Evolutionary conservation across 495 filamentous ascomycete genomes (phyloP), one percentile per base, ranked within the genome.

Genomic region (Penicillium chermesinum): DNA sequence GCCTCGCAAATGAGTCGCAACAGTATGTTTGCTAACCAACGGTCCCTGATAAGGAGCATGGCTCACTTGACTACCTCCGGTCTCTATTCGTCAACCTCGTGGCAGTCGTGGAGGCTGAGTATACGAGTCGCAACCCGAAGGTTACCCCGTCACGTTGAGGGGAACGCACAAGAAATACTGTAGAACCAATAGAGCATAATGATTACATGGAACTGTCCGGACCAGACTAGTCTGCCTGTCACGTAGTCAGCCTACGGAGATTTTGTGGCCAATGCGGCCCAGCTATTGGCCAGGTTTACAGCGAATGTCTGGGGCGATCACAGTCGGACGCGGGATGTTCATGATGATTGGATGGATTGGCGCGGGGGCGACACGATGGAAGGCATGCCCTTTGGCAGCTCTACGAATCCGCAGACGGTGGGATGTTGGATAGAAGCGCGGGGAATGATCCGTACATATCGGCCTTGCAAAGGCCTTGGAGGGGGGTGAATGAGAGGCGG

Each of bases 221-320:
- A 40, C 48, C 35, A 4, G 48, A 38, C 41, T 38, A 33, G 15
- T 40, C 37, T n/a, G n/a, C n/a, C 7, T 33, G 14, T 48, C 35
- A 25, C 22, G 32, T 39, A 12, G 9, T 30, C 39, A 25, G 34
- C 40, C 18, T 32, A 44, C 44, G 48, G 3, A 1, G 30, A 38
- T 21, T 32, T 8, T 46, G 14, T 47, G 12, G n/a, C n/a, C n/a
- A n/a, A n/a, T n/a, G n/a, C n/a, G n/a, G n/a, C n/a, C n/a, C n/a
- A n/a, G n/a, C n/a, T n/a, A 63, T 63, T 63, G 57, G 60, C 19
- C 15, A 19, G 9, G 16, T 32, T 43, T 18, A 17, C 21, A 38
- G 48, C 54, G 46, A 61, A 58, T 63, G 50, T 41, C n/a, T 38
- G 42, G 30, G 40, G 15, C 20, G 52, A 61, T 63, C 60, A 63